Evolutionary conservation across 2,329 filamentous ascomycete species (phyloP).

Genomic region (Pseudopithomyces chartarum): DNA sequence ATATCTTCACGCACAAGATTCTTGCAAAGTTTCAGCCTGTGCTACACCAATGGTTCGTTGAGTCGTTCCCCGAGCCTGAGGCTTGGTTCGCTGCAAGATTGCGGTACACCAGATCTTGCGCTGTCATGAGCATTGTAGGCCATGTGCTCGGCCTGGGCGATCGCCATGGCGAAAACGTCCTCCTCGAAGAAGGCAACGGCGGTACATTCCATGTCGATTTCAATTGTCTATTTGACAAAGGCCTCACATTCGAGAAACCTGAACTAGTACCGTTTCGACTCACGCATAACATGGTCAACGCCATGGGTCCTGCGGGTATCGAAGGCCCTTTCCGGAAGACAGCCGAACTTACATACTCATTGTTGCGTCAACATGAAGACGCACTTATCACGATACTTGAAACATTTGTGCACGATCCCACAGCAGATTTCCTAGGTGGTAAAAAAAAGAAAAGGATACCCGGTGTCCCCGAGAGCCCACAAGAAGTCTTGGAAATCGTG

Average conservation of each 20-base stretch:
- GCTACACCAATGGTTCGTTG: slow-evolving; percentile 92
- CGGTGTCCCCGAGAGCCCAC: slow-evolving; percentile 68
- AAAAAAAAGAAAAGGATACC: slow-evolving; percentile 61
- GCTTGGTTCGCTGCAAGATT: slow-evolving; percentile 90
- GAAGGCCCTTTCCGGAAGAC: slow-evolving; percentile 90
- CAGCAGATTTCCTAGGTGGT: slow-evolving; percentile 84
- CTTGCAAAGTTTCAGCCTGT: slow-evolving; percentile 78
- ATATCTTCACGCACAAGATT: slow-evolving; percentile 72
- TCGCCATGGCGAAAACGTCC: slow-evolving; percentile 94
- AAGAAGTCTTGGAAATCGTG: slow-evolving; percentile 88
- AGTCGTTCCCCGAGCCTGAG: slow-evolving; percentile 91
- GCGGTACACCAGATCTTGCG: slow-evolving; percentile 88
- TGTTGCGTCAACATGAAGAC: slow-evolving; percentile 90
- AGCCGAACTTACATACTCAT: slow-evolving; percentile 82
- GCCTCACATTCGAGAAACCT: slow-evolving; percentile 90
- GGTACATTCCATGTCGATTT: slow-evolving; percentile 98
- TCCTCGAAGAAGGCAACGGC: slow-evolving; percentile 91
- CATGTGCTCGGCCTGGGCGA: slow-evolving; percentile 93
- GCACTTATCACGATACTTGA: slow-evolving; percentile 97
- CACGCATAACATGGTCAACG: slow-evolving; percentile 98
- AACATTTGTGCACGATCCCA: slow-evolving; percentile 96
- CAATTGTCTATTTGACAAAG: slow-evolving; percentile 99
- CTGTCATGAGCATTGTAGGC: slow-evolving; percentile 99
- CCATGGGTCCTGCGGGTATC: slow-evolving; percentile 93
- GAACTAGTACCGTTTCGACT: slow-evolving; percentile 95